These are phyloP conservation scores for Eleusine indica DNA, from an alignment of 176 grass and related monocot genomes.

Conservation along the genomic window DNA sequence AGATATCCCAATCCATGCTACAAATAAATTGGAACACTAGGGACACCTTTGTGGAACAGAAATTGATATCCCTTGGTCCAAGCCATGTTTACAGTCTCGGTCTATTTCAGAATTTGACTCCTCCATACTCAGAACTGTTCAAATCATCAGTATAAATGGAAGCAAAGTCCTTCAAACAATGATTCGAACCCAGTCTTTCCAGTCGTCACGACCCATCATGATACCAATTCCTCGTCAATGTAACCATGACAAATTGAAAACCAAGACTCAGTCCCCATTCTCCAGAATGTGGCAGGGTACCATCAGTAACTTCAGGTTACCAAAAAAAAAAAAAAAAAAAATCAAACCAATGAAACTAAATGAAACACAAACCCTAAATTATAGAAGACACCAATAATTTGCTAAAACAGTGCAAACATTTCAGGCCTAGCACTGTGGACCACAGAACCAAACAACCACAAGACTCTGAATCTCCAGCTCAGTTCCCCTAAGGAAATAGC, in stretches of 20 bases:
- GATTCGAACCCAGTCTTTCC: background rate
- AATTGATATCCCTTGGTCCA: background rate
- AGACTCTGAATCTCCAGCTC: slow-evolving; percentile 18
- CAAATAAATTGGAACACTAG: background rate
- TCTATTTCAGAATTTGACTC: background rate
- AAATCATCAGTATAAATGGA: background rate
- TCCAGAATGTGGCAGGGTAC: background rate
- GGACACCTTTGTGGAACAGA: background rate
- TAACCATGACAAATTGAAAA: slow-evolving; percentile 13
- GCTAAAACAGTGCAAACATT: slow-evolving; percentile 17
- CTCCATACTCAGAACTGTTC: background rate
- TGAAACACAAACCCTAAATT: background rate
- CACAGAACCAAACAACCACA: background rate
- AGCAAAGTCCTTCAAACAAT: background rate
- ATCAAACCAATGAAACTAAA: background rate
- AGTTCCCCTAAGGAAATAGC: slow-evolving; percentile 1
- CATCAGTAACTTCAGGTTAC: background rate
- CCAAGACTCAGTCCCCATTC: background rate
- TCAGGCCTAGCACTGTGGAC: background rate
- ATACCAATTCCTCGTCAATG: background rate
- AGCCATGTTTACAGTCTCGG: background rate
- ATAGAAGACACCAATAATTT: background rate
- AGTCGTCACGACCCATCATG: background rate
- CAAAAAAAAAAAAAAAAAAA: background rate
- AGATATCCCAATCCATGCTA: background rate